Percentiles rank a stretch among this genome's conserved stretches.
Conservation (phyloP, 805 yeast species). For the Ogataea trehaloabstinens region DNA sequence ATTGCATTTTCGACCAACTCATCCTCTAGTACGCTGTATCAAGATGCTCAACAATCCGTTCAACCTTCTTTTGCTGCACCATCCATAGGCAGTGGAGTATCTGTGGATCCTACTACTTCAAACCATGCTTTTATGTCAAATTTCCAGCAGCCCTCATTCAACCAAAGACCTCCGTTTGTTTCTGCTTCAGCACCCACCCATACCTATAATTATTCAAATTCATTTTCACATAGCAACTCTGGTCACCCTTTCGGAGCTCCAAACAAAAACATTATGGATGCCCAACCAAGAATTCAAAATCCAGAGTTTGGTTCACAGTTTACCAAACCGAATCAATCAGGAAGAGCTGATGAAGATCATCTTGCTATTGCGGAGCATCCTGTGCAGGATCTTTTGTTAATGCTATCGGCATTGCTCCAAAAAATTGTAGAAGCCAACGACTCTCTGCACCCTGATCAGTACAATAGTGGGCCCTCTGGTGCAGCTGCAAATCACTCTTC, state of each 20-base stretch:
- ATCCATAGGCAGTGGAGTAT: no score
- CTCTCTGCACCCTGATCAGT: slow-evolving; percentile 67
- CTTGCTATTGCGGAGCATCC: slow-evolving; percentile 81
- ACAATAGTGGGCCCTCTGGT: slow-evolving; percentile 36
- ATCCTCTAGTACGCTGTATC: slow-evolving; percentile 32
- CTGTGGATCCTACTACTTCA: slow-evolving; percentile 10
- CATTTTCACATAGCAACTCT: slow-evolving; percentile 10
- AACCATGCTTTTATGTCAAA: slow-evolving; percentile 6
- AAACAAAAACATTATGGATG: slow-evolving; percentile 7
- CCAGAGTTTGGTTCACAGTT: slow-evolving; percentile 4
- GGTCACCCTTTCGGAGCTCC: slow-evolving; percentile 8
- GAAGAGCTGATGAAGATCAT: slow-evolving; percentile 38
- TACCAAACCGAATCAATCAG: slow-evolving; percentile 2
- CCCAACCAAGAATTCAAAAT: slow-evolving; percentile 7
- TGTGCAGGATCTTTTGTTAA: slow-evolving; percentile 71
- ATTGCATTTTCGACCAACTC: slow-evolving; percentile 39
- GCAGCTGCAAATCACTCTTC: slow-evolving; percentile 14
- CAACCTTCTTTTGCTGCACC: neutral
- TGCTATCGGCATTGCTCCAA: slow-evolving; percentile 82
- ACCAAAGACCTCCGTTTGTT: slow-evolving; percentile 14
- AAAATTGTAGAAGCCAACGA: slow-evolving; percentile 92
- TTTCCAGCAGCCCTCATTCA: slow-evolving; percentile 10
- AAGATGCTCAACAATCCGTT: slow-evolving; percentile 31
- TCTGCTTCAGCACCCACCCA: slow-evolving; percentile 31
- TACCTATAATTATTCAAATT: slow-evolving; percentile 16